These are phyloP conservation scores for Rhododendron simsii DNA, from an alignment of 148 eudicot genomes.

Conservation along the genomic window DNA sequence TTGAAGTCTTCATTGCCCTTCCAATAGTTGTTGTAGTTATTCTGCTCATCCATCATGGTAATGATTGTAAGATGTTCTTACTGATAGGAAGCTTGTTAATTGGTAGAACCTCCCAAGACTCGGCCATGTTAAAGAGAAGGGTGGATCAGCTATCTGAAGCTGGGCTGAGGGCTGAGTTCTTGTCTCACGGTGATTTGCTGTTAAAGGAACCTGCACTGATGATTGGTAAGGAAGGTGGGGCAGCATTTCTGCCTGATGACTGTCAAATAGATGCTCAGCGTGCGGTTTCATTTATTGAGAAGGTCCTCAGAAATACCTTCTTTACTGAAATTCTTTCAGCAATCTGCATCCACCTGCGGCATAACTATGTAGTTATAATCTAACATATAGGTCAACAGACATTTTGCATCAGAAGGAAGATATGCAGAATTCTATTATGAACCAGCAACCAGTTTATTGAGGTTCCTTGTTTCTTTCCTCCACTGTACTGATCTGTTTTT, in stretches of 20 bases:
- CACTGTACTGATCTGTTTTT: background rate
- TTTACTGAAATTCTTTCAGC: slow-evolving; percentile 3
- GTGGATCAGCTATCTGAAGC: slow-evolving; percentile 55
- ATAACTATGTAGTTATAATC: slow-evolving; percentile 7
- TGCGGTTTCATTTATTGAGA: slow-evolving; percentile 66
- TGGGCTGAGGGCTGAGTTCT: slow-evolving; percentile 63
- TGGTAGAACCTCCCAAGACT: slow-evolving; percentile 57
- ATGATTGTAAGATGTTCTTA: background rate
- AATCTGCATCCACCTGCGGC: background rate
- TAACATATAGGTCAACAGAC: slow-evolving; percentile 55
- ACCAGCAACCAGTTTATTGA: slow-evolving; percentile 64
- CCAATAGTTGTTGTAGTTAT: background rate
- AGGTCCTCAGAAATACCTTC: slow-evolving; percentile 35
- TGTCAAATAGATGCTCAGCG: slow-evolving; percentile 67
- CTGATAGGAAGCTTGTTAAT: slow-evolving; percentile 81
- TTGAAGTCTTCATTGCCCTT: slow-evolving; percentile 1
- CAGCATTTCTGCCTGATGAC: slow-evolving; percentile 80
- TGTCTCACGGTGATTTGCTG: slow-evolving; percentile 48
- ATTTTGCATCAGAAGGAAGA: slow-evolving; percentile 65
- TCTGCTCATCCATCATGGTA: background rate
- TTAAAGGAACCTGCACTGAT: slow-evolving; percentile 64
- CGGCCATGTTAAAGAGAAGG: slow-evolving; percentile 38
- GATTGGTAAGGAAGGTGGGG: slow-evolving; percentile 56
- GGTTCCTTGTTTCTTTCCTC: slow-evolving; percentile 31
- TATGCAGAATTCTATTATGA: slow-evolving; percentile 79